A percentile compares a stretch with the other conserved stretches of the same genome.
Conservation (phyloP, 257 asterid genomes). For the Ehretia macrophylla region DNA sequence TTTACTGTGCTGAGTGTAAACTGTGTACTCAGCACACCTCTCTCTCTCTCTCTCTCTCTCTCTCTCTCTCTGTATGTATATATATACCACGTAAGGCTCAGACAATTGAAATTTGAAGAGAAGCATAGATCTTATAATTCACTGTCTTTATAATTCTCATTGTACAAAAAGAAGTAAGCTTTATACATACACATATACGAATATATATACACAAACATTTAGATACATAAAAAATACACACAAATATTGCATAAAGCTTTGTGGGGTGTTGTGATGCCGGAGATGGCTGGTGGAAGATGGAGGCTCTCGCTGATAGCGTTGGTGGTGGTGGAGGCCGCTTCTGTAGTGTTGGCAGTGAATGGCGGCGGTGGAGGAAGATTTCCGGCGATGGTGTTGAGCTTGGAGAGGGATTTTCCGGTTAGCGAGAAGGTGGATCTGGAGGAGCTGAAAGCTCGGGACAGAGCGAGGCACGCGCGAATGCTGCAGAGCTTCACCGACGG, state of each 20-base stretch:
- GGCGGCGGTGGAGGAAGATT: slow-evolving; percentile 31
- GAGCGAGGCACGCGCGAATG: slow-evolving; percentile 71
- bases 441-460: slow-evolving; percentile 62
- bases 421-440: slow-evolving; percentile 49
- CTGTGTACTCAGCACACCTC: too few relatives aligned
- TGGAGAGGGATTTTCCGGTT: slow-evolving; percentile 64
- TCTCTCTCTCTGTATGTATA: too few relatives aligned
- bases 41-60: too few relatives aligned
- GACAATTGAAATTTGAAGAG: too few relatives aligned
- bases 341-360: slow-evolving; percentile 20
- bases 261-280: slow-evolving; percentile 19
- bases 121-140: too few relatives aligned
- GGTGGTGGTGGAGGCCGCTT: slow-evolving; percentile 19
- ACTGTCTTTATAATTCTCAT: too few relatives aligned
- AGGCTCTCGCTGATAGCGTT: slow-evolving; percentile 23
- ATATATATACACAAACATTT: too few relatives aligned
- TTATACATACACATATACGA: neutral
- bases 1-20: too few relatives aligned
- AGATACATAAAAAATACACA: neutral
- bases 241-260: neutral
- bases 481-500: slow-evolving; percentile 71
- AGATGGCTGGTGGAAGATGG: slow-evolving; percentile 41
- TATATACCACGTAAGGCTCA: too few relatives aligned
- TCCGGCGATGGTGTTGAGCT: slow-evolving; percentile 37
- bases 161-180: neutral